phyloP scores from a whole-genome alignment of 2,329 filamentous ascomycete species.

The Westerdykella sp. region DNA sequence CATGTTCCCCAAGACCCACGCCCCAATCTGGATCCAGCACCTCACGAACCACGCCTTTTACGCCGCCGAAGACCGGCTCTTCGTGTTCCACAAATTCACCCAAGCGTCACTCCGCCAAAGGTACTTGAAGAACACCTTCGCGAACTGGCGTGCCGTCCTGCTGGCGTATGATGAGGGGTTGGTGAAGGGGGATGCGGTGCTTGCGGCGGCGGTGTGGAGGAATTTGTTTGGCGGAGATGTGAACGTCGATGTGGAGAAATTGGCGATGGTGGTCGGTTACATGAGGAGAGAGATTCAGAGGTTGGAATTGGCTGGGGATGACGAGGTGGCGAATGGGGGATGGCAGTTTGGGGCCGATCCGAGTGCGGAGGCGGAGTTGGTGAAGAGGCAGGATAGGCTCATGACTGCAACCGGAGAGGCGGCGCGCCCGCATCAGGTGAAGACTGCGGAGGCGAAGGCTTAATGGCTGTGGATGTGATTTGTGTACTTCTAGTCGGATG shows the following conservation, averaged over 20 bases:
- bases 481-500: neutral
- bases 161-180: slow-evolving; percentile 80
- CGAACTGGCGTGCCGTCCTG: slow-evolving; percentile 84
- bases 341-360: slow-evolving; percentile 48
- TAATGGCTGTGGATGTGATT: slow-evolving; percentile 8
- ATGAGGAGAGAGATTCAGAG: slow-evolving; percentile 53
- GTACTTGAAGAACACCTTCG: slow-evolving; percentile 77
- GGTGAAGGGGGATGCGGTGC: slow-evolving; percentile 66
- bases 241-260: slow-evolving; percentile 54
- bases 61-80: slow-evolving; percentile 78
- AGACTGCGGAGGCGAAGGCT: slow-evolving; percentile 7
- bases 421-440: neutral
- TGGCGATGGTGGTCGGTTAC: slow-evolving; percentile 59
- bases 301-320: slow-evolving; percentile 50
- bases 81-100: slow-evolving; percentile 64
- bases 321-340: slow-evolving; percentile 42
- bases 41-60: slow-evolving; percentile 94
- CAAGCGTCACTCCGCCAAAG: slow-evolving; percentile 52
- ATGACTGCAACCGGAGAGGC: no score
- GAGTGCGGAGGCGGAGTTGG: slow-evolving; percentile 29
- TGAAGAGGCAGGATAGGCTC: slow-evolving; percentile 2
- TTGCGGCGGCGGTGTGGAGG: slow-evolving; percentile 82
- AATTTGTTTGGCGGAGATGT: slow-evolving; percentile 77
- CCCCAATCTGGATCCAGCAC: slow-evolving; percentile 77
- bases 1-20: slow-evolving; percentile 63